Conservation (phyloP, 23 red algal species). For the Gracilaria vermiculophylla region DNA sequence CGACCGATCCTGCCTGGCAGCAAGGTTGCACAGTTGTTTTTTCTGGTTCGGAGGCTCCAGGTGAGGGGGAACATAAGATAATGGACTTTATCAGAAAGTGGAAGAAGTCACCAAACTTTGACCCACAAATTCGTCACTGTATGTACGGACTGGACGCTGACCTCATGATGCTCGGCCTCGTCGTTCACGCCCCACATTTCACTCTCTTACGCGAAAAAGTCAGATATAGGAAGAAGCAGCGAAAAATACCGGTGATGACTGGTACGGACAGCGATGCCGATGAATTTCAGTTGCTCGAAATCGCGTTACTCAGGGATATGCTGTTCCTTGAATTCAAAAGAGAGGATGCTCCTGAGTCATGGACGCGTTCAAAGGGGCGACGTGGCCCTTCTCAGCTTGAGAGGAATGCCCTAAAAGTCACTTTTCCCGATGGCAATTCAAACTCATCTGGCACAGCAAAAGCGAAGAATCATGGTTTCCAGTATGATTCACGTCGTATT, state of each 20-base stretch:
- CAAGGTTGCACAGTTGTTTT: conserved; percentile 85
- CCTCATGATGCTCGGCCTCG: conserved; percentile 97
- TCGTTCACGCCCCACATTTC: conserved; percentile 86
- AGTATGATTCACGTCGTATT: conserved; percentile 74
- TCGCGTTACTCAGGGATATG: conserved; percentile 90
- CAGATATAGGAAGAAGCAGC: conserved; percentile 29
- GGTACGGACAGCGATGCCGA: conserved; percentile 64
- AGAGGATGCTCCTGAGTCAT: conserved; percentile 23
- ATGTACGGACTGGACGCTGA: conserved; percentile 99
- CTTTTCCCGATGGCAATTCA: conserved; percentile 5
- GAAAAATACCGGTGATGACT: conserved; percentile 56
- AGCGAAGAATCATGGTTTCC: not conserved
- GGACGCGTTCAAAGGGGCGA: not conserved
- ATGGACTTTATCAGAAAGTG: conserved; percentile 90
- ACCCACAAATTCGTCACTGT: conserved; percentile 65
- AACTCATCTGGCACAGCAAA: not conserved
- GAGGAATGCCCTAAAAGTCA: conserved; percentile 8
- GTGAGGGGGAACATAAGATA: conserved; percentile 99
- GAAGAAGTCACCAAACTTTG: conserved; percentile 44
- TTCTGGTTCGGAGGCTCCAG: conserved; percentile 82
- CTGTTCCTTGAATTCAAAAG: conserved; percentile 85
- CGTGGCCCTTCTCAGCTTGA: conserved; percentile 28
- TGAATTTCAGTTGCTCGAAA: conserved; percentile 90
- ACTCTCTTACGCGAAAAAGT: conserved; percentile 91
- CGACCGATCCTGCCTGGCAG: conserved; percentile 69